Base-by-base conservation (phyloP, 2,329 filamentous ascomycete species). In the Dothideomycetes sp. region DNA sequence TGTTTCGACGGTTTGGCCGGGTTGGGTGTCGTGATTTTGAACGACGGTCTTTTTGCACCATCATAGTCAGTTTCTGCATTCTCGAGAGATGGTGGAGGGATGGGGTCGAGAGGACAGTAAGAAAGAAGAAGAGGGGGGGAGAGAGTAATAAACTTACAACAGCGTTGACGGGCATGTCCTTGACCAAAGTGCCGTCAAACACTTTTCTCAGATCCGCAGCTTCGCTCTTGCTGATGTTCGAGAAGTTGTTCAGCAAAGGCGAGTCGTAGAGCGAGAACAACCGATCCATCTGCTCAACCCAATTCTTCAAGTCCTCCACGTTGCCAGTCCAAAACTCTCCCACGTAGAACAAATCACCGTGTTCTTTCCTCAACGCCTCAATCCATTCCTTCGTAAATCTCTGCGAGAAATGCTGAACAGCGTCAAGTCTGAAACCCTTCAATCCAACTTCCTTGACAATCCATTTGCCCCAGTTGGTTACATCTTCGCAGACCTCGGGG, bases 11-110 rank as follows among this genome's bases (percentile, higher is more conserved):
- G 75, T 71, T 57, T 82, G 78, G 22, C 76, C 75, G 17, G 71
- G 64, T 58, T 77, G 63, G 0, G 80, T 84, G 55, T 85, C 80
- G 61, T 84, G 81, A 58, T 83, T 84, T 58, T 76, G 76, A 1
- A 84, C 79, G 5, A 82, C 69, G 0, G 78, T 82, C 45, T 43
- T 18, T 16, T 9, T 12, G 12, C 23, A 25, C 23, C 12, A 32
- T 17, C 9, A 45, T 24, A n/a, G 27, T 12, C 9, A 12, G n/a
- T n/a, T 29, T 13, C 15, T 29, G 10, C 9, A 9, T 31, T 10
- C 13, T 16, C 9, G 29, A 2, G 22, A 6, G 9, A 32, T 33
- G 13, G 28, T 33, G 33, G 18, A 10, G 28, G 11, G 10, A 33
- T 19, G 10, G 22, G 15, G 17, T 12, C 25, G 33, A n/a, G n/a